A percentile compares a stretch with the other conserved stretches of the same genome.
These are phyloP conservation scores for Leccinellum rugosiceps DNA, from an alignment of 768 basidiomycete species.

Conservation along the genomic window DNA sequence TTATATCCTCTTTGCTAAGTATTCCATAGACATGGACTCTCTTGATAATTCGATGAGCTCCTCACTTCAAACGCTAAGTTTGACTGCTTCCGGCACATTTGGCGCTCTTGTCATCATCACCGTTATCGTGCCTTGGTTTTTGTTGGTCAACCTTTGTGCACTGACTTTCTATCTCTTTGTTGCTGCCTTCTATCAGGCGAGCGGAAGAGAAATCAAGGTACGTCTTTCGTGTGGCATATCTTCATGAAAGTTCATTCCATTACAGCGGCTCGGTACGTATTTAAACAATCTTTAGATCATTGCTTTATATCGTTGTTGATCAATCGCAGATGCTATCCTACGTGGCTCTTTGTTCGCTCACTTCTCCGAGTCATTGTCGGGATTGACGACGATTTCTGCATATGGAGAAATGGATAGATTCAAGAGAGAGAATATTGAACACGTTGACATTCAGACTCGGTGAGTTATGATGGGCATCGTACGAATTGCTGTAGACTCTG, in stretches of 20 bases:
- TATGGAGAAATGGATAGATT: slow-evolving; percentile 82
- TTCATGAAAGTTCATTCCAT: slow-evolving; percentile 3
- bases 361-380: slow-evolving; percentile 88
- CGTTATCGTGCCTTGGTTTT: slow-evolving; percentile 79
- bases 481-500: not conserved
- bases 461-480: slow-evolving; percentile 22
- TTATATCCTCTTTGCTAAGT: too few relatives aligned
- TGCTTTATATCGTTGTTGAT: not conserved
- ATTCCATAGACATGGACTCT: slow-evolving; percentile 43
- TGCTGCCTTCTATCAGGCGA: slow-evolving; percentile 80
- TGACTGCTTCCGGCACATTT: slow-evolving; percentile 60
- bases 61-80: slow-evolving; percentile 67
- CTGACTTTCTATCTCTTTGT: slow-evolving; percentile 61
- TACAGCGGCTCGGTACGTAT: slow-evolving; percentile 51
- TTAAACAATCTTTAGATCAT: slow-evolving; percentile 1
- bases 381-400: slow-evolving; percentile 83
- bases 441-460: slow-evolving; percentile 83
- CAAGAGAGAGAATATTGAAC: slow-evolving; percentile 65
- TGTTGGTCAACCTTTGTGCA: slow-evolving; percentile 66
- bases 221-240: slow-evolving; percentile 4
- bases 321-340: slow-evolving; percentile 65
- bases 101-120: slow-evolving; percentile 80
- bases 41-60: slow-evolving; percentile 77
- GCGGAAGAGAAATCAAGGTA: slow-evolving; percentile 84
- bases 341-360: slow-evolving; percentile 87